Percentiles rank a stretch among this genome's conserved stretches.
These are phyloP conservation scores for Globisporangium uncinulatum DNA, from an alignment of 352 stramenopile genomes.

Conservation along the genomic window DNA sequence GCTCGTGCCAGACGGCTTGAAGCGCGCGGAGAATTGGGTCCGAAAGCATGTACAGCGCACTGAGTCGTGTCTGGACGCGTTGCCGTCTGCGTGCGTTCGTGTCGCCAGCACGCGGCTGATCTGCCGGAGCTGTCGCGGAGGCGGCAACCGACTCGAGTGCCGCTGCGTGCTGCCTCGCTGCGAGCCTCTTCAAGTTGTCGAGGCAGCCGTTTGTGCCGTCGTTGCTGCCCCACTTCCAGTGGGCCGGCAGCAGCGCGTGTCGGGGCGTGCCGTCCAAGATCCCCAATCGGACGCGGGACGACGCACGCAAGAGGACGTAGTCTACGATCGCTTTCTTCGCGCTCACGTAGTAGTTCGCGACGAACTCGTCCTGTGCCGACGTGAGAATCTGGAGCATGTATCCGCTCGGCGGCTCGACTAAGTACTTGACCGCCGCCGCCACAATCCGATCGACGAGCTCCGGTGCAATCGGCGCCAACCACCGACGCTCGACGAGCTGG, in stretches of 20 bases:
- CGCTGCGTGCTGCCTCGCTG: background rate
- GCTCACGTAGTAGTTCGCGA: constrained; percentile 56
- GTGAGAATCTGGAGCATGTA: constrained; percentile 40
- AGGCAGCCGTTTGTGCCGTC: constrained; percentile 42
- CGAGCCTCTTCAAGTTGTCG: constrained; percentile 41
- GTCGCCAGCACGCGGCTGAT: background rate
- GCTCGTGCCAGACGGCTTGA: constrained; percentile 60
- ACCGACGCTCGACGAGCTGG: constrained; percentile 31
- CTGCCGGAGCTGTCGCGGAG: background rate
- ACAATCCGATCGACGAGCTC: constrained; percentile 39
- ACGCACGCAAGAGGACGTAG: constrained; percentile 48
- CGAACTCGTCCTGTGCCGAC: constrained; percentile 35
- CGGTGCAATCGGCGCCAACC: constrained; percentile 28
- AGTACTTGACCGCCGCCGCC: constrained; percentile 45
- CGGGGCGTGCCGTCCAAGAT: constrained; percentile 43
- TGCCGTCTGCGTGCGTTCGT: constrained; percentile 29
- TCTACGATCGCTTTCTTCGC: constrained; percentile 75
- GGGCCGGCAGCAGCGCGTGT: constrained; percentile 32
- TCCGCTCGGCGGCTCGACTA: constrained; percentile 21
- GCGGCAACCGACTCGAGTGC: background rate
- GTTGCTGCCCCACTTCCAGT: constrained; percentile 70
- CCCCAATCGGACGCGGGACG: constrained; percentile 34
- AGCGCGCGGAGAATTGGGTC: constrained; percentile 45
- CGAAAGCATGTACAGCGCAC: constrained; percentile 34
- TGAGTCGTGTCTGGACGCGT: constrained; percentile 34